phyloP scores from a whole-genome alignment of 768 basidiomycete genomes.

The Rhizopogon vinicolor region DNA sequence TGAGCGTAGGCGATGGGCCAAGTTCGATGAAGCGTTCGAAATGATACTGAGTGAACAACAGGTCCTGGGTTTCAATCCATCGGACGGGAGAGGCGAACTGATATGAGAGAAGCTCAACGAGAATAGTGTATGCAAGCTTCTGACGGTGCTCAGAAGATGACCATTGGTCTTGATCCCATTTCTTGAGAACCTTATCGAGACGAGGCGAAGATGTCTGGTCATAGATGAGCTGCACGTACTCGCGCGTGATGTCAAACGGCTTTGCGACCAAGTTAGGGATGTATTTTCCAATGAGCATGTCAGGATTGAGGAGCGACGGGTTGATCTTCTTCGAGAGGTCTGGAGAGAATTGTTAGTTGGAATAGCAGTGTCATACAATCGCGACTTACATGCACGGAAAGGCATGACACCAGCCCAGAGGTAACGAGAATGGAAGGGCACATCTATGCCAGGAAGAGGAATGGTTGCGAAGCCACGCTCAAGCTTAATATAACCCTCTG shows the following conservation, averaged over 20 bases:
- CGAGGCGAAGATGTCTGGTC: conserved; percentile 95
- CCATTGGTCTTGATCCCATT: conserved; percentile 94
- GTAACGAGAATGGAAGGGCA: conserved; percentile 99
- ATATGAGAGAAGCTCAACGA: conserved; percentile 95
- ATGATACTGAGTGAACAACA: conserved; percentile 77
- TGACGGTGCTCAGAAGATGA: conserved; percentile 76
- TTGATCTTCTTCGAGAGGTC: conserved; percentile 99
- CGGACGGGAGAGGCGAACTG: conserved; percentile 98
- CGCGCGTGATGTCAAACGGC: conserved; percentile 77
- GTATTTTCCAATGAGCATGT: conserved; percentile 92
- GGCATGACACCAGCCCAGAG: conserved; percentile 98
- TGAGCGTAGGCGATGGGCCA: conserved; percentile 93
- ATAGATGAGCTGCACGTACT: conserved; percentile 93
- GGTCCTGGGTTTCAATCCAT: conserved; percentile 99
- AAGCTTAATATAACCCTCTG: conserved; percentile 86
- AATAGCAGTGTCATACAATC: not conserved
- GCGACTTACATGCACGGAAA: conserved; percentile 84
- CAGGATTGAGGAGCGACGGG: conserved; percentile 84
- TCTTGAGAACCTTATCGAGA: conserved; percentile 89
- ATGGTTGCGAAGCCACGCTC: conserved; percentile 97
- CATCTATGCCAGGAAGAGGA: conserved; percentile 94
- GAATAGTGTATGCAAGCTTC: conserved; percentile 91
- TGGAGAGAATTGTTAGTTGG: conserved; percentile 21
- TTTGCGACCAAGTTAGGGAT: conserved; percentile 95
- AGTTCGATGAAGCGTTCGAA: conserved; percentile 96